phyloP scores from a whole-genome alignment of 352 stramenopile genomes.

The Phytophthora hibernalis region DNA sequence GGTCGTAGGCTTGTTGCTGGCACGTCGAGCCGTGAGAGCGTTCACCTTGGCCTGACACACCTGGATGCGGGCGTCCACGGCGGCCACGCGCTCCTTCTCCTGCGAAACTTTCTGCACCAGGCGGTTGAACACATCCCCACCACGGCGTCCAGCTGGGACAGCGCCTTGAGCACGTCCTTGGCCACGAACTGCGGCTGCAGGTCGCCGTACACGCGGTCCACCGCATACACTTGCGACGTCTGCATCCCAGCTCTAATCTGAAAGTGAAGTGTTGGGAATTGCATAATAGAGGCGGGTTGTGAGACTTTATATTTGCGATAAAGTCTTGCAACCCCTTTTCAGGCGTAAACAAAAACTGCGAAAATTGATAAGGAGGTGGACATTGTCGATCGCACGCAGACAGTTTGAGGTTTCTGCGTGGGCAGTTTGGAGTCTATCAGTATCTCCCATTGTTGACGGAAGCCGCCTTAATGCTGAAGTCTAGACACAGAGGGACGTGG shows the following conservation, averaged over 20 bases:
- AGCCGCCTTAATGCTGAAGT: conserved; percentile 86
- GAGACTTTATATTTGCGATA: neutral
- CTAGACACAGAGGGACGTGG: conserved; percentile 94
- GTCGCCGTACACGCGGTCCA: conserved; percentile 90
- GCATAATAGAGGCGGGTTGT: neutral
- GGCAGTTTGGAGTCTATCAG: conserved; percentile 43
- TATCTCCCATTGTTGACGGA: conserved; percentile 55
- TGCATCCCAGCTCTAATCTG: conserved; percentile 53
- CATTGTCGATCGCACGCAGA: neutral
- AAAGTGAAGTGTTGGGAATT: no score
- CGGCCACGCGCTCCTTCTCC: conserved; percentile 82
- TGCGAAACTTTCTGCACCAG: conserved; percentile 76
- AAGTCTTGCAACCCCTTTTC: no score
- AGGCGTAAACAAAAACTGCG: conserved; percentile 2
- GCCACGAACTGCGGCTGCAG: conserved; percentile 84
- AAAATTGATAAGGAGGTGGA: conserved; percentile 2
- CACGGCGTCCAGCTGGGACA: conserved; percentile 83
- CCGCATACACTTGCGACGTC: conserved; percentile 86
- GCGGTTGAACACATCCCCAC: conserved; percentile 88
- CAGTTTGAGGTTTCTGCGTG: neutral
- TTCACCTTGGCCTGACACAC: conserved; percentile 89
- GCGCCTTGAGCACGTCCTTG: conserved; percentile 87
- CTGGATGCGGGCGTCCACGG: conserved; percentile 76
- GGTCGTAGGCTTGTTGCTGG: conserved; percentile 87
- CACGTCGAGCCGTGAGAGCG: conserved; percentile 77